These are phyloP conservation scores for Fusarium multiceps DNA, from an alignment of 2,329 filamentous ascomycete species.

Conservation along the genomic window DNA sequence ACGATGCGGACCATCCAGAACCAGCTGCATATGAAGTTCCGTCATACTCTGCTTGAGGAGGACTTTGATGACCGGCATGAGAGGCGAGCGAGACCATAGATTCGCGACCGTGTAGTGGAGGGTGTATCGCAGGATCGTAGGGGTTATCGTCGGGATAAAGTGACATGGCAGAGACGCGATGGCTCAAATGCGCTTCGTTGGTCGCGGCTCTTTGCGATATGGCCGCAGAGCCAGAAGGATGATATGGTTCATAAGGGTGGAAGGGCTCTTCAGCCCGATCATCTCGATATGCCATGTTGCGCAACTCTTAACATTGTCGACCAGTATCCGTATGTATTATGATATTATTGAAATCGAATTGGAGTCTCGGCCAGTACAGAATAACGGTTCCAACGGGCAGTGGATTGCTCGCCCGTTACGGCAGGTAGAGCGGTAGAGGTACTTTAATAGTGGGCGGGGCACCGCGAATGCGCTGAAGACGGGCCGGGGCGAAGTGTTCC, in stretches of 20 bases:
- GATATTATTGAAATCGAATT: background rate
- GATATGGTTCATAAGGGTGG: conserved; percentile 35
- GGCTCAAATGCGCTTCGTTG: conserved; percentile 43
- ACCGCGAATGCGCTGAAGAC: conserved; percentile 10
- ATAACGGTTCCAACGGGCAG: conserved; percentile 7
- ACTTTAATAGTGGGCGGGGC: conserved; percentile 23
- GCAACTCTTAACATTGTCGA: conserved; percentile 39
- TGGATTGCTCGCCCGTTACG: conserved; percentile 5
- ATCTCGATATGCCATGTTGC: conserved; percentile 49
- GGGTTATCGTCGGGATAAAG: conserved; percentile 47
- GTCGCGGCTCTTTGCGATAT: conserved; percentile 18
- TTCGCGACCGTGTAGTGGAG: conserved; percentile 50
- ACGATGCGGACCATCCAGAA: conserved; percentile 46
- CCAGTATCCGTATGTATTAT: background rate
- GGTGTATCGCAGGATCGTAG: conserved; percentile 42
- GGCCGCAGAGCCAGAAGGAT: conserved; percentile 9
- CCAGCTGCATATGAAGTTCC: conserved; percentile 38
- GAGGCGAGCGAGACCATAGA: conserved; percentile 57
- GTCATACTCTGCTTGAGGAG: conserved; percentile 28
- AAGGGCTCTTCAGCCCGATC: conserved; percentile 47
- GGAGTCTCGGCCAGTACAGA: background rate
- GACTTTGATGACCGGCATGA: conserved; percentile 35
- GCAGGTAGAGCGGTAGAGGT: conserved; percentile 13
- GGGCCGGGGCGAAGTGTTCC: background rate
- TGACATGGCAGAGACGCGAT: conserved; percentile 51